phyloP scores from a whole-genome alignment of 2,329 filamentous ascomycete genomes.

The Cryphonectria nitschkei region DNA sequence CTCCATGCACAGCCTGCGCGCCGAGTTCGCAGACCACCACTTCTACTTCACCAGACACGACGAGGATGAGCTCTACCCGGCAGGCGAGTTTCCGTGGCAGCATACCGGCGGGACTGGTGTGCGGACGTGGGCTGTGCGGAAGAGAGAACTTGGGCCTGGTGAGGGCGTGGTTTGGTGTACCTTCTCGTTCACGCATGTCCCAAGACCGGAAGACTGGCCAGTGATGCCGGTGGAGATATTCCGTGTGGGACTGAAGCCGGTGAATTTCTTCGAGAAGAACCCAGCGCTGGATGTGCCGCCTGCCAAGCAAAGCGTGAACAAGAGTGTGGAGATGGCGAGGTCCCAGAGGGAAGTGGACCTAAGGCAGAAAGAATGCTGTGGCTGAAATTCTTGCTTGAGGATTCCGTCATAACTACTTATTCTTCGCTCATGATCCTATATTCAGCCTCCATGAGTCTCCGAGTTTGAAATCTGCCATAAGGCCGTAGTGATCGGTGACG shows the following conservation, averaged over 20 bases:
- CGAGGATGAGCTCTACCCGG: constrained; percentile 63
- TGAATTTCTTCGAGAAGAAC: constrained; percentile 56
- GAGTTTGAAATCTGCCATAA: constrained; percentile 21
- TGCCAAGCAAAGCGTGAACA: constrained; percentile 1
- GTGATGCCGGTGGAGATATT: constrained; percentile 63
- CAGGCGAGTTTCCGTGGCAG: constrained; percentile 64
- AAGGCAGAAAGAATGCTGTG: constrained; percentile 13
- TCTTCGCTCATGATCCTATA: background rate
- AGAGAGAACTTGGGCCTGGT: constrained; percentile 34
- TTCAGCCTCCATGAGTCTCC: constrained; percentile 6
- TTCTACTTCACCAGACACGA: constrained; percentile 60
- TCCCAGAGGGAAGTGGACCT: constrained; percentile 18
- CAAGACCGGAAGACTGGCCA: constrained; percentile 59
- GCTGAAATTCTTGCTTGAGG: background rate
- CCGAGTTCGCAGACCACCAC: constrained; percentile 61
- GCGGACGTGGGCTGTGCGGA: constrained; percentile 50
- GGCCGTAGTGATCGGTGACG: constrained; percentile 23
- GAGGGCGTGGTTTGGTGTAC: constrained; percentile 25
- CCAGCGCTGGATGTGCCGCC: constrained; percentile 44
- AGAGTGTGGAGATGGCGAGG: constrained; percentile 13
- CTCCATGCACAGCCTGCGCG: constrained; percentile 59
- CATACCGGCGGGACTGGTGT: constrained; percentile 48
- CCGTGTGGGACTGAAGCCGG: constrained; percentile 51
- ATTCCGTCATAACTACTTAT: background rate
- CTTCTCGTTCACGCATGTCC: constrained; percentile 56